Base-by-base conservation (phyloP, 371 early-diverging fungal species). In the Mucor racemosus region DNA sequence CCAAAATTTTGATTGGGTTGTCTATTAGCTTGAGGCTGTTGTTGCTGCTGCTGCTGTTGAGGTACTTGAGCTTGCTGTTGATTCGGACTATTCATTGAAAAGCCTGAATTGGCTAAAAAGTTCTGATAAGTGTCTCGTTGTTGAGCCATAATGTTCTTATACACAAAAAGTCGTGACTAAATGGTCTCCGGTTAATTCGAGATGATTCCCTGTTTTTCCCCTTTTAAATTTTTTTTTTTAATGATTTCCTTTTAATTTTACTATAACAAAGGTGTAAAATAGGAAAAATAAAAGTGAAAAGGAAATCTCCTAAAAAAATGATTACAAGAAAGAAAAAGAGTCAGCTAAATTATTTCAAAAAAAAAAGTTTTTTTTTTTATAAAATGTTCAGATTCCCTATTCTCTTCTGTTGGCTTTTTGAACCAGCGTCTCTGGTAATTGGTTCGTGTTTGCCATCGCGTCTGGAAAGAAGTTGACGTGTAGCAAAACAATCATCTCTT, bases 61-160 rank as follows among this genome's bases (percentile, higher is more conserved):
- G 38, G 38, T 38, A 11, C 9, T 3, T 54, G 31, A 13, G 13
- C 9, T 4, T 31, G 55, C 21, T 34, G 34, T 13, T 59, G 65
- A 17, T 65, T 67, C 15, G 48, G 61, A 58, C 64, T 68, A 57
- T 68, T 66, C 53, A 60, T 36, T 3, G 60, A 54, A 67, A 64
- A 68, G 57, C 53, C 62, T 50, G 64, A 42, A 53, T 65, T 67
- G 31, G 60, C 55, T 26, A 67, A 41, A 55, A 60, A 72, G 38
- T 67, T 72, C 50, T 68, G 68, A 65, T 60, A 72, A 40, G 61
- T 56, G 62, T 72, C 72, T 62, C 72, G 60, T 57, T 64, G 69
- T 68, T 72, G 72, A 26, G 72, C 64, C 72, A 71, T 71, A 41
- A 26, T 71, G 44, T 62, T 38, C 0, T 38, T 38, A 1, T 38